Conservation (phyloP, 139 green algal genomes). For the Coelastrella sp. region DNA sequence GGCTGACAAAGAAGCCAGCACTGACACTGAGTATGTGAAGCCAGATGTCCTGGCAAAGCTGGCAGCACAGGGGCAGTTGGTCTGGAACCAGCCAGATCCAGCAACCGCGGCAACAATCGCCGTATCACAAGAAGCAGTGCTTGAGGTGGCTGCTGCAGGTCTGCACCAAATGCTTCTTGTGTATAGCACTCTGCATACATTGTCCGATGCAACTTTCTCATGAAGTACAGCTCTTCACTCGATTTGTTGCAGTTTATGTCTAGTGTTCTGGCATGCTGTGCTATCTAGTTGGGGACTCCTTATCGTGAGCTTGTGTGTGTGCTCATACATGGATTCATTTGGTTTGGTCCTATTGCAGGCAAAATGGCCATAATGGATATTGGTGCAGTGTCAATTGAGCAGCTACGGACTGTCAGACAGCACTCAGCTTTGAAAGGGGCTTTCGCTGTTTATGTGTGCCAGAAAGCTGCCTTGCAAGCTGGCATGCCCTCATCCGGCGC, state of each 20-base stretch:
- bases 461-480: neutral
- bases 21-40: constrained; percentile 49
- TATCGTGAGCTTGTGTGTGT: too few relatives aligned
- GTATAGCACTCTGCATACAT: too few relatives aligned
- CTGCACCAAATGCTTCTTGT: neutral
- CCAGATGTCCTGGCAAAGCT: constrained; percentile 61
- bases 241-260: neutral
- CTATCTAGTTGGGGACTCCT: too few relatives aligned
- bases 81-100: constrained; percentile 27
- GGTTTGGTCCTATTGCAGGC: constrained; percentile 15
- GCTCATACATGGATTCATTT: too few relatives aligned
- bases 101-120: neutral
- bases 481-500: neutral
- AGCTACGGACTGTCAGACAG: constrained; percentile 17
- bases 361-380: constrained; percentile 40
- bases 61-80: constrained; percentile 39
- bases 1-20: constrained; percentile 40
- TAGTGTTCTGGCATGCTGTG: too few relatives aligned
- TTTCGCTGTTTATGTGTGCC: constrained; percentile 23
- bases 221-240: neutral
- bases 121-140: constrained; percentile 10
- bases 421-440: constrained; percentile 30
- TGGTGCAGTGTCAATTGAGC: constrained; percentile 9
- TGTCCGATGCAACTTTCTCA: neutral
- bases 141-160: constrained; percentile 27